Evolutionary conservation across 345 rosid species (phyloP).

Genomic region (Mercurialis annua): DNA sequence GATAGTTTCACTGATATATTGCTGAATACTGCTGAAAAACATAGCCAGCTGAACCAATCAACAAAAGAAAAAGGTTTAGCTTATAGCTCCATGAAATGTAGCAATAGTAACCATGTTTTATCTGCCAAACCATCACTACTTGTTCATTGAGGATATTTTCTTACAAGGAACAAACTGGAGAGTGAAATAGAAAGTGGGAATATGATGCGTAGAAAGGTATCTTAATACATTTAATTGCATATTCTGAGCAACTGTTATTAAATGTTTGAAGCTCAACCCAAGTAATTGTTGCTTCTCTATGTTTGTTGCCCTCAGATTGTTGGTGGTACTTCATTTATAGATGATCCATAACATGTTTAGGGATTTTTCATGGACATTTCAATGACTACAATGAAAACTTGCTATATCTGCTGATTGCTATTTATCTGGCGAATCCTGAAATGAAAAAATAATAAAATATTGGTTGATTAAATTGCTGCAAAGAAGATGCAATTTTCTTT

Average conservation of each 20-base stretch:
- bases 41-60: neutral
- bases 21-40: conserved; percentile 6
- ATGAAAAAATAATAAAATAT: too few species aligned
- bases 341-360: neutral
- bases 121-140: neutral
- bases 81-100: neutral
- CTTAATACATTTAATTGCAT: neutral
- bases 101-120: neutral
- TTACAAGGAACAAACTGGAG: neutral
- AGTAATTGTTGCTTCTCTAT: neutral
- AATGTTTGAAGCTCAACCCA: neutral
- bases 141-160: neutral
- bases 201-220: neutral
- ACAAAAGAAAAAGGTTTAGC: neutral
- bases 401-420: neutral
- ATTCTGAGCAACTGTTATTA: neutral
- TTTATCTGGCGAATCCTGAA: neutral
- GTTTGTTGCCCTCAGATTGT: neutral
- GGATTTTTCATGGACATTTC: neutral
- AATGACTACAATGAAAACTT: neutral
- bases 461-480: neutral
- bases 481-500: neutral
- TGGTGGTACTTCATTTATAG: neutral
- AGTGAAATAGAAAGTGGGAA: neutral
- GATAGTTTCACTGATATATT: neutral